A percentile compares a stretch with the other conserved stretches of the same genome.
These are phyloP conservation scores for Apiospora pterosperma DNA, from an alignment of 2,329 filamentous ascomycete genomes.

Conservation along the genomic window DNA sequence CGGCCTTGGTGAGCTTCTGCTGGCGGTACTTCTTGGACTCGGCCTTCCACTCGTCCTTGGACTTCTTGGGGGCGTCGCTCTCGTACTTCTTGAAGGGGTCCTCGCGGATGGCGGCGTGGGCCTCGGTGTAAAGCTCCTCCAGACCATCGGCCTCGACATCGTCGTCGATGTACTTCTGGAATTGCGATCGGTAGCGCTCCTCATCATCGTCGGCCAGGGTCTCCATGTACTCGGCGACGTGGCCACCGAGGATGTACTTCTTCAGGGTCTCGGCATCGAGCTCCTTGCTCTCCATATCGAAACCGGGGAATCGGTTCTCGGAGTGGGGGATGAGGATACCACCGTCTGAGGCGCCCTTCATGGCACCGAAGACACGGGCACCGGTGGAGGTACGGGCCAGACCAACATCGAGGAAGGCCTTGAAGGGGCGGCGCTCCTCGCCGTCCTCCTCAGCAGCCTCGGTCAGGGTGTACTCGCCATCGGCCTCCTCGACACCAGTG, in stretches of 20 bases:
- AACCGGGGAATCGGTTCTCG: slow-evolving; percentile 99
- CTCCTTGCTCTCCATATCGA: slow-evolving; percentile 96
- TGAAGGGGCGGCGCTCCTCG: slow-evolving; percentile 96
- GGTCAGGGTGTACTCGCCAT: slow-evolving; percentile 94
- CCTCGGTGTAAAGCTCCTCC: slow-evolving; percentile 94
- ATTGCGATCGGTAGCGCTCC: slow-evolving; percentile 99
- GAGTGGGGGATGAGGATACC: slow-evolving; percentile 97
- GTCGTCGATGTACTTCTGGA: slow-evolving; percentile 96
- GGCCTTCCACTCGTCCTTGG: slow-evolving; percentile 94
- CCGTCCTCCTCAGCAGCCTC: slow-evolving; percentile 90
- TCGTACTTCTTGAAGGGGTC: slow-evolving; percentile 95
- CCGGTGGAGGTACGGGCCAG: slow-evolving; percentile 95
- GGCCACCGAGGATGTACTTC: slow-evolving; percentile 98
- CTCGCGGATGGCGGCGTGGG: slow-evolving; percentile 94
- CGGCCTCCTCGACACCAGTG: slow-evolving; percentile 91
- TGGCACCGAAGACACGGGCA: slow-evolving; percentile 97
- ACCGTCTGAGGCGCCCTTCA: slow-evolving; percentile 99
- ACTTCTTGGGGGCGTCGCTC: slow-evolving; percentile 77
- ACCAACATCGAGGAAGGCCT: slow-evolving; percentile 97
- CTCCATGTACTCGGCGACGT: slow-evolving; percentile 99
- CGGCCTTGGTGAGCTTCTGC: slow-evolving; percentile 73
- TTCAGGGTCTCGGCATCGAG: slow-evolving; percentile 94
- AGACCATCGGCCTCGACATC: slow-evolving; percentile 94
- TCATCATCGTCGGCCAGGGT: slow-evolving; percentile 98
- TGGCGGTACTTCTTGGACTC: slow-evolving; percentile 88